Percentiles rank a stretch among this genome's conserved stretches.
These are phyloP conservation scores for Begonia peltatifolia DNA, from an alignment of 306 rosid genomes.

Conservation along the genomic window DNA sequence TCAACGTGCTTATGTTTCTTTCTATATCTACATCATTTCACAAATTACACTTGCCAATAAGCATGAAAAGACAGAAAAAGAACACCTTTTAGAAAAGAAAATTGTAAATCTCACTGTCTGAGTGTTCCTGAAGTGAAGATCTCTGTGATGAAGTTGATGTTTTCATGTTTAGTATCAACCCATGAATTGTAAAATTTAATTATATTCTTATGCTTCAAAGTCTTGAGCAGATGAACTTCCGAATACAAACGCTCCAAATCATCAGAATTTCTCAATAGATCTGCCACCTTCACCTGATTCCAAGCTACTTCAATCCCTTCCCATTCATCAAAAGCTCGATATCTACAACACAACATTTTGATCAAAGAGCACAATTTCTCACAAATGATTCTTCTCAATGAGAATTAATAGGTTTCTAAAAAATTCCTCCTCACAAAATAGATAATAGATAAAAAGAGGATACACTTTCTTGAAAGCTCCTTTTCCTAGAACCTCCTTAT, in stretches of 20 bases:
- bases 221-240: conserved; percentile 87
- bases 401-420: too few species aligned
- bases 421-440: too few species aligned
- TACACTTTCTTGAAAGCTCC: conserved; percentile 99
- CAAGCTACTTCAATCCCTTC: conserved; percentile 99
- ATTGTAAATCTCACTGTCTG: conserved; percentile 59
- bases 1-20: conserved; percentile 91
- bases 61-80: conserved; percentile 1
- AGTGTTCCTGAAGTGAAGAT: conserved; percentile 88
- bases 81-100: background rate
- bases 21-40: conserved; percentile 44
- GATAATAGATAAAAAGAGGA: conserved; percentile 27
- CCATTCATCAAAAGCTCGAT: conserved; percentile 87
- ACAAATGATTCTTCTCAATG: background rate
- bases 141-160: conserved; percentile 87
- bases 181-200: conserved; percentile 83
- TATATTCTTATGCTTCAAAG: conserved; percentile 89
- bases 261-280: conserved; percentile 61
- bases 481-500: conserved; percentile 76
- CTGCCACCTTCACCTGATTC: conserved; percentile 91
- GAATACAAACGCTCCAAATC: conserved; percentile 89
- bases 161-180: conserved; percentile 65
- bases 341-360: conserved; percentile 35
- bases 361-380: conserved; percentile 32
- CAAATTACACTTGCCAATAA: conserved; percentile 3